Evolutionary conservation across 2,329 filamentous ascomycete species (phyloP).

Genomic region (Colletotrichum sp.): DNA sequence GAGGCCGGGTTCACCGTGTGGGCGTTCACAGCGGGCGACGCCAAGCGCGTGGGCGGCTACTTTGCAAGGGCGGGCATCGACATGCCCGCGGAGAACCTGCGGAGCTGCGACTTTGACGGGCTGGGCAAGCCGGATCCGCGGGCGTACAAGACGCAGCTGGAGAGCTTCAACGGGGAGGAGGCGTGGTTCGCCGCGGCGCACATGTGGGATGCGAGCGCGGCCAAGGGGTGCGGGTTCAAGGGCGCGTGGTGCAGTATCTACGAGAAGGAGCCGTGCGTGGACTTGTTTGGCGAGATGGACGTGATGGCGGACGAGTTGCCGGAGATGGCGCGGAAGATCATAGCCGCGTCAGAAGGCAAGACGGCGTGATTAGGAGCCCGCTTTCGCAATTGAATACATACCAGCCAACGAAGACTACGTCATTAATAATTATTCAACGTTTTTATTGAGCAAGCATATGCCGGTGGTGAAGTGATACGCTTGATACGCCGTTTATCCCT

Average conservation of each 20-base stretch:
- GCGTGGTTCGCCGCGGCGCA: conserved; percentile 65
- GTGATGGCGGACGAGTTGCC: conserved; percentile 50
- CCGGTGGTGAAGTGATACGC: background rate
- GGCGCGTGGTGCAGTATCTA: conserved; percentile 59
- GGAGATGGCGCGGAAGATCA: conserved; percentile 51
- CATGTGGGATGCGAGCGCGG: conserved; percentile 64
- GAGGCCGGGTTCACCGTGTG: conserved; percentile 55
- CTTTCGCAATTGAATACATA: background rate
- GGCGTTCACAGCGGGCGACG: conserved; percentile 58
- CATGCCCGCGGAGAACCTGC: conserved; percentile 54
- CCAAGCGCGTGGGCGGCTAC: conserved; percentile 54
- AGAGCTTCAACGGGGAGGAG: conserved; percentile 42
- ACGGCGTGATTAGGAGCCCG: background rate
- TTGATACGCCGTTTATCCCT: background rate
- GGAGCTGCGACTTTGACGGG: conserved; percentile 53
- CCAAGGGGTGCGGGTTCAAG: conserved; percentile 53
- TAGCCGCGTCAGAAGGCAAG: conserved; percentile 26
- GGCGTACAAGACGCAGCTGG: conserved; percentile 49
- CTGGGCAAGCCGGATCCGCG: conserved; percentile 55
- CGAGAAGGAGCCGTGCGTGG: conserved; percentile 54
- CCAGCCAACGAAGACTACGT: background rate
- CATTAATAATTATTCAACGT: background rate
- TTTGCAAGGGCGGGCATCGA: conserved; percentile 53
- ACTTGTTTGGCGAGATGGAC: conserved; percentile 58
- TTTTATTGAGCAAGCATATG: background rate